Percentiles rank a stretch among this genome's conserved stretches.
These are phyloP conservation scores for Picochlorum sp. DNA, from an alignment of 139 green algal genomes.

Conservation along the genomic window DNA sequence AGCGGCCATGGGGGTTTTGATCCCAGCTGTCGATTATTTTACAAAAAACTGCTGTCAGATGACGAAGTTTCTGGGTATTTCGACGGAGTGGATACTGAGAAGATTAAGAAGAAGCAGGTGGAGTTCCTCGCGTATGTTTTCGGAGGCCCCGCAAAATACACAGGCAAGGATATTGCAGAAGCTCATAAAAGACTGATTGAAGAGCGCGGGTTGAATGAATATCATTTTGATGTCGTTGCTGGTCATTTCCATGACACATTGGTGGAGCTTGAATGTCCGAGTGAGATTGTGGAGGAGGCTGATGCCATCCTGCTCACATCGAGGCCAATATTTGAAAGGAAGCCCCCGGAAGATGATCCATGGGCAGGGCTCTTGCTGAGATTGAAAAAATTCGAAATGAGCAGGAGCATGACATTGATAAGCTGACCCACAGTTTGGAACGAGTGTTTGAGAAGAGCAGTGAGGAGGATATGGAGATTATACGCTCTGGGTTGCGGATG, in stretches of 20 bases:
- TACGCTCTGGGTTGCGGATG: not conserved
- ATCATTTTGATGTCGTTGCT: constrained; percentile 12
- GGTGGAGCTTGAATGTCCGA: not conserved
- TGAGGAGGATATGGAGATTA: not conserved
- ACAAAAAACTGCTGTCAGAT: constrained; percentile 6
- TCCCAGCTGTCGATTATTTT: constrained; percentile 14
- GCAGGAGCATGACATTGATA: not conserved
- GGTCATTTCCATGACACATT: constrained; percentile 2
- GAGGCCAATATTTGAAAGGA: constrained; percentile 9
- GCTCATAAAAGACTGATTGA: constrained; percentile 3
- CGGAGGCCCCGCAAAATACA: not conserved
- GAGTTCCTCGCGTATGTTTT: constrained; percentile 14
- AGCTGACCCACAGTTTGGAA: not conserved
- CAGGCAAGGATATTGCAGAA: constrained; percentile 2
- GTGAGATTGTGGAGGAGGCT: constrained; percentile 7
- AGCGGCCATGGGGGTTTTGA: constrained; percentile 5
- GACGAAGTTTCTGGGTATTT: not conserved
- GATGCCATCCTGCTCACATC: not conserved
- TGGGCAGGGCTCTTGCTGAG: not conserved
- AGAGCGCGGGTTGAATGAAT: constrained; percentile 10
- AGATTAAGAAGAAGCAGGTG: constrained; percentile 15
- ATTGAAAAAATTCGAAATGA: not conserved
- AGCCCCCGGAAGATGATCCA: not conserved
- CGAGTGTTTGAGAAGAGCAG: not conserved
- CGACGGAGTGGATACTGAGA: constrained; percentile 2